Evolutionary conservation across 148 eudicot genomes (phyloP), one percentile per base, ranked within the genome.

Genomic region (Rheum nobile): DNA sequence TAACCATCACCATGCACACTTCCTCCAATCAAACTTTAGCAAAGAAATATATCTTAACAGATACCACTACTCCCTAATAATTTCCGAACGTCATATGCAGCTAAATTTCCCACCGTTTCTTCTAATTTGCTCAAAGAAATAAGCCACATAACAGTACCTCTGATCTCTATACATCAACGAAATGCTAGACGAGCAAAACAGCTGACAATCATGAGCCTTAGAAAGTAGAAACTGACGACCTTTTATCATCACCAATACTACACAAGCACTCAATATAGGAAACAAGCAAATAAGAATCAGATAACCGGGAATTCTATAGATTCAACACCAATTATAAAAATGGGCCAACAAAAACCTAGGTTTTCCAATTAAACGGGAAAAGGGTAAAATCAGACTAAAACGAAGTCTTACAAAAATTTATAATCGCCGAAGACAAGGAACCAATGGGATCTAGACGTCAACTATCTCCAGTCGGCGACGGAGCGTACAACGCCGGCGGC

Each of bases 291-390:
- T 10, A 61, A 28, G n/a, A 28, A 61, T 29, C 34, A 61, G 69
- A 32, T 31, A 16, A 32, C 31, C 4, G 10, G 22, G 32, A 17
- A 16, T 29, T 16, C 38, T 4, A 65, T 17, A 65, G 5, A 34
- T 19, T 32, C 39, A 29, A 14, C 65, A 12, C 8, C 22, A 65
- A 41, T 41, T 3, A 41, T 3, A 41, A 34, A 13, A 5, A 65
- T 16, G 21, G 69, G 65, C 65, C 31, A 28, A 57, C 67, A 57
- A 57, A 65, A 65, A 65, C 41, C 70, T 65, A 65, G 70, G 6
- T 14, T 65, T 65, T 65, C 22, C 70, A 32, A 65, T 31, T 63
- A 17, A 34, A 65, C 10, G 22, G 21, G 38, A 16, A 65, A 34
- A 32, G 6, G 10, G 22, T 34, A 17, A 65, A 65, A 65, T 65